Conservation (phyloP, 1,284 basidiomycete species). For the Trametes sp. region DNA sequence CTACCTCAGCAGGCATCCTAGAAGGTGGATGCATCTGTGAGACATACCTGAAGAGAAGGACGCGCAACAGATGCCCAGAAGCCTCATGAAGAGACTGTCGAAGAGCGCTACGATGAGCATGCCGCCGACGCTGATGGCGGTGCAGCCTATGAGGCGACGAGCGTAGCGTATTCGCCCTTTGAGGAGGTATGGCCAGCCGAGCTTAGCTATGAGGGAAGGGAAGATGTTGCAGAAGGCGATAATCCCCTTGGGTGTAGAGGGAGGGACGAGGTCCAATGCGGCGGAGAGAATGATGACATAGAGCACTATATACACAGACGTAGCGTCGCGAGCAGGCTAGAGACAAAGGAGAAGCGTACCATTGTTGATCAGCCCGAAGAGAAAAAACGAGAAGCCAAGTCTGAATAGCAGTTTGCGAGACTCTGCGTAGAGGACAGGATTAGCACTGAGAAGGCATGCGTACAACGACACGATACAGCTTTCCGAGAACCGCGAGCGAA, state of each 20-base stretch:
- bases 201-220: conserved; percentile 83
- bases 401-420: conserved; percentile 38
- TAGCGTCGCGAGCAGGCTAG: background rate
- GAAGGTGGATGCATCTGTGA: too few relatives aligned
- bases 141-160: conserved; percentile 80
- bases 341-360: conserved; percentile 40
- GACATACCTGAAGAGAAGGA: conserved; percentile 85
- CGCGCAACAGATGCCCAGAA: conserved; percentile 89
- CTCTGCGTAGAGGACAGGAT: conserved; percentile 10
- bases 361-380: conserved; percentile 67
- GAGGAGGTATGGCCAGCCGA: conserved; percentile 92
- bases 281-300: conserved; percentile 98
- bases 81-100: conserved; percentile 69
- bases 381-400: conserved; percentile 59
- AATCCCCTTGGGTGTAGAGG: conserved; percentile 90
- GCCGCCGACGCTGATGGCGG: conserved; percentile 74
- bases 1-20: background rate
- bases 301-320: conserved; percentile 59
- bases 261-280: conserved; percentile 92
- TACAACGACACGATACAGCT: conserved; percentile 12
- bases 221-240: conserved; percentile 93
- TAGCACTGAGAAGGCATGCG: background rate
- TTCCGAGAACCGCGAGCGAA: background rate
- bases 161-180: conserved; percentile 85
- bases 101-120: conserved; percentile 90